These are phyloP conservation scores for Ricinus communis DNA, from an alignment of 345 rosid species.

Conservation along the genomic window DNA sequence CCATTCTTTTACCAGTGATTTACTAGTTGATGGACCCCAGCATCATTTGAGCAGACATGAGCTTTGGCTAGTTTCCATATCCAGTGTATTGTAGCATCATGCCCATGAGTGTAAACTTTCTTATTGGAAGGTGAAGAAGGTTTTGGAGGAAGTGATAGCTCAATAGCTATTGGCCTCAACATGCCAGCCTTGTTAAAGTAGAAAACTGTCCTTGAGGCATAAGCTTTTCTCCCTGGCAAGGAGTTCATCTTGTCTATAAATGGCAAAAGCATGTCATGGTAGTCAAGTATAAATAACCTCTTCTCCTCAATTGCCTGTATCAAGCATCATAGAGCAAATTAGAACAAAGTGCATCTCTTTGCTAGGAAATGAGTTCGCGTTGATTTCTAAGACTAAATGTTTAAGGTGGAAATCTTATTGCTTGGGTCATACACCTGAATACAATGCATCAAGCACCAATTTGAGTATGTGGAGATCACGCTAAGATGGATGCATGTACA, in stretches of 20 bases:
- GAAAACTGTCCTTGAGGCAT: conserved; percentile 79
- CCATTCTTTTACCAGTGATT: conserved; percentile 96
- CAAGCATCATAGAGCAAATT: conserved; percentile 8
- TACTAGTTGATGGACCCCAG: conserved; percentile 89
- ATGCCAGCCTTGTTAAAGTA: conserved; percentile 44
- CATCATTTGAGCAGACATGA: conserved; percentile 85
- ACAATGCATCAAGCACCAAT: too few species aligned
- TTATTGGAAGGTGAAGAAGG: conserved; percentile 50
- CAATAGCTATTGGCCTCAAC: conserved; percentile 74
- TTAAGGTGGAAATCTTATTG: neutral
- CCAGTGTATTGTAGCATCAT: conserved; percentile 86
- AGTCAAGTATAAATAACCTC: conserved; percentile 76
- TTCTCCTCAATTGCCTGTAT: conserved; percentile 80
- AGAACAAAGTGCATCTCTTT: neutral
- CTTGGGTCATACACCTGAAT: too few species aligned
- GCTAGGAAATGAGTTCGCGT: too few species aligned
- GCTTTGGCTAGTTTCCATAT: conserved; percentile 95
- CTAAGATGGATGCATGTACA: neutral
- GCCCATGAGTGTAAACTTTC: conserved; percentile 64
- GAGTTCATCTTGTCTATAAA: conserved; percentile 73
- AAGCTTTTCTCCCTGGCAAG: conserved; percentile 68
- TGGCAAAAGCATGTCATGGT: conserved; percentile 85
- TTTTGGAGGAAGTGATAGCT: conserved; percentile 79
- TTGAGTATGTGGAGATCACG: too few species aligned
- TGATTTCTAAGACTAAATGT: neutral